Evolutionary conservation across 2,329 filamentous ascomycete species (phyloP), one percentile per base, ranked within the genome.

Genomic region (Pseudonectria buxi): DNA sequence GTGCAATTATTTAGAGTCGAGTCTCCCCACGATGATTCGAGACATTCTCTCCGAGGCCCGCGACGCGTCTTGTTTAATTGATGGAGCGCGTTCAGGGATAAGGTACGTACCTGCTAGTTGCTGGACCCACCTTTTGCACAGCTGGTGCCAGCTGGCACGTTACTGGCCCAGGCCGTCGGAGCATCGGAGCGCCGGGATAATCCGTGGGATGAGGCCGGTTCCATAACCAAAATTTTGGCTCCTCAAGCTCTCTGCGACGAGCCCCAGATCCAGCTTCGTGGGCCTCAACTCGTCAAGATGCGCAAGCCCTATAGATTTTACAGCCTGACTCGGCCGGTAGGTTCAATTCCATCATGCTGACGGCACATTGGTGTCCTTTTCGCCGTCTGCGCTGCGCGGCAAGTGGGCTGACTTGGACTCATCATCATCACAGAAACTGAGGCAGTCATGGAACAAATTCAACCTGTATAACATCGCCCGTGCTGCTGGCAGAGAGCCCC

Each of bases 401-500:
- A 39, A 13, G 30, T 41, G 26, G 34, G 34, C 49, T 51, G 42
- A 53, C 38, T 6, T 24, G 14, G 33, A 32, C 28, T 28, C 18
- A 22, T 22, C 18, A 22, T 31, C 33, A 26, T 43, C 30, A 35
- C 58, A 96, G 89, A 94, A 87, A 84, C 62, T 95, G 62, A 83
- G 90, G 54, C 86, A 92, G 71, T 87, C 88, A 70, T 95, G 90
- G 92, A 94, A 87, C 72, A 94, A 95, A 69, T 88, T 87, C 72
- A 95, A 94, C 59, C 74, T 98, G 45, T 98, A 86, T 77, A 95
- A 95, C 66, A 67, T 98, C 47, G 67, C 70, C 33, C 58, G 59
- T 27, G 49, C 51, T 14, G 51, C 50, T 22, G 61, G 59, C 12
- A 47, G 47, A 32, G 60, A 55, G 50, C 43, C 53, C 6, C 45